phyloP scores from a whole-genome alignment of 352 stramenopile genomes.

The Pythium phragmitis region DNA sequence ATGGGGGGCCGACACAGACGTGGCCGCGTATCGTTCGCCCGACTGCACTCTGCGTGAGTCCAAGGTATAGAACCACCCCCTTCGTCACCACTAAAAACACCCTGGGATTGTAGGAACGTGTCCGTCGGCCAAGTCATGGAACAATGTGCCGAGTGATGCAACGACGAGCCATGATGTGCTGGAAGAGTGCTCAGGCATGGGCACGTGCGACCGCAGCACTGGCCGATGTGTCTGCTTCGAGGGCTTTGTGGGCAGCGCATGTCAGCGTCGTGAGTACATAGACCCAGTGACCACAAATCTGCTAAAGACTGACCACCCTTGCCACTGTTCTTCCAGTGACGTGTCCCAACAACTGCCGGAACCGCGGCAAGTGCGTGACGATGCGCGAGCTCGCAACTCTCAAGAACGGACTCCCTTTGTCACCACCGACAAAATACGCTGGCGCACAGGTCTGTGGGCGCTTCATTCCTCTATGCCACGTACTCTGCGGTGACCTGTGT shows the following conservation, averaged over 20 bases:
- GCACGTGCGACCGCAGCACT: slow-evolving; percentile 68
- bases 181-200: slow-evolving; percentile 89
- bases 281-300: not conserved
- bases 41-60: slow-evolving; percentile 73
- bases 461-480: not conserved
- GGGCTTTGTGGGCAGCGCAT: slow-evolving; percentile 81
- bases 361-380: slow-evolving; percentile 71
- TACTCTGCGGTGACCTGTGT: not conserved
- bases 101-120: slow-evolving; percentile 38
- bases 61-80: not conserved
- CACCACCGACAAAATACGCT: slow-evolving; percentile 60
- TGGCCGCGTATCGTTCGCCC: slow-evolving; percentile 67
- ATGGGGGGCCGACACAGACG: slow-evolving; percentile 63
- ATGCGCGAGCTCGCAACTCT: slow-evolving; percentile 79
- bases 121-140: slow-evolving; percentile 54
- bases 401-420: slow-evolving; percentile 66
- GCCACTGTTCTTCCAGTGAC: slow-evolving; percentile 29
- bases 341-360: slow-evolving; percentile 72
- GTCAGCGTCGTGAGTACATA: slow-evolving; percentile 56
- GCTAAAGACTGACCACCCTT: not conserved
- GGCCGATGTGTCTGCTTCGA: slow-evolving; percentile 81
- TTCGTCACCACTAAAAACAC: not conserved
- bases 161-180: slow-evolving; percentile 41
- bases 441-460: slow-evolving; percentile 34
- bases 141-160: slow-evolving; percentile 36